Conservation (phyloP, 2,329 filamentous ascomycete species). For the Pseudogymnoascus sp. region DNA sequence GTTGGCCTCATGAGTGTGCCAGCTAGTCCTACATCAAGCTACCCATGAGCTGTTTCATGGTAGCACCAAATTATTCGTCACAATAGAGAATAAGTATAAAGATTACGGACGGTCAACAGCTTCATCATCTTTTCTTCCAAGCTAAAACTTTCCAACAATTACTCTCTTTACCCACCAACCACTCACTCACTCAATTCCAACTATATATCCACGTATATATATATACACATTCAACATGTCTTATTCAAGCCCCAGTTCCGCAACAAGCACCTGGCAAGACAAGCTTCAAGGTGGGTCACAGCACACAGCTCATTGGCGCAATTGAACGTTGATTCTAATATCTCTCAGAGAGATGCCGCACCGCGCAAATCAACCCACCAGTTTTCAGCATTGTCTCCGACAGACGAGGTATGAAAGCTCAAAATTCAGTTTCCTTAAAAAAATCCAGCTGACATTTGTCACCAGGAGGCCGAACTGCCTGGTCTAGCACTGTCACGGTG, state of each 20-base stretch:
- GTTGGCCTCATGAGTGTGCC: conserved; percentile 8
- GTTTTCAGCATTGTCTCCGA: conserved; percentile 66
- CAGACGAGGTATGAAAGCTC: conserved; percentile 51
- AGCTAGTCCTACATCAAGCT: conserved; percentile 1
- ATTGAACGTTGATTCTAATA: conserved; percentile 18
- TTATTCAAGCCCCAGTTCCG: conserved; percentile 22
- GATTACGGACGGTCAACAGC: not conserved
- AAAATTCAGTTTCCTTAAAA: not conserved
- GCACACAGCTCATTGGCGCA: conserved; percentile 20
- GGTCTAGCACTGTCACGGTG: conserved; percentile 75
- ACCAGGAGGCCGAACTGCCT: conserved; percentile 78
- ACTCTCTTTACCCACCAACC: not conserved
- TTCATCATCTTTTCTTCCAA: not conserved
- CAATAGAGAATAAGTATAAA: conserved; percentile 7
- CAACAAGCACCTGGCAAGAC: conserved; percentile 28
- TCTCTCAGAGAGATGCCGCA: conserved; percentile 46
- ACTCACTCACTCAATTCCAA: not conserved
- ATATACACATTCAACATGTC: conserved; percentile 20
- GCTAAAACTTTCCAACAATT: not conserved
- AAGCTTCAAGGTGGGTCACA: conserved; percentile 30
- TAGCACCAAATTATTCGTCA: conserved; percentile 3
- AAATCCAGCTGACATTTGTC: conserved; percentile 17
- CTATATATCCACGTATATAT: not conserved
- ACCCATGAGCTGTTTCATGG: conserved; percentile 8
- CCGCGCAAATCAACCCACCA: conserved; percentile 43